Evolutionary conservation across 139 green algal genomes (phyloP), one percentile per base, ranked within the genome.

Genomic region (Coelastrella sp.): DNA sequence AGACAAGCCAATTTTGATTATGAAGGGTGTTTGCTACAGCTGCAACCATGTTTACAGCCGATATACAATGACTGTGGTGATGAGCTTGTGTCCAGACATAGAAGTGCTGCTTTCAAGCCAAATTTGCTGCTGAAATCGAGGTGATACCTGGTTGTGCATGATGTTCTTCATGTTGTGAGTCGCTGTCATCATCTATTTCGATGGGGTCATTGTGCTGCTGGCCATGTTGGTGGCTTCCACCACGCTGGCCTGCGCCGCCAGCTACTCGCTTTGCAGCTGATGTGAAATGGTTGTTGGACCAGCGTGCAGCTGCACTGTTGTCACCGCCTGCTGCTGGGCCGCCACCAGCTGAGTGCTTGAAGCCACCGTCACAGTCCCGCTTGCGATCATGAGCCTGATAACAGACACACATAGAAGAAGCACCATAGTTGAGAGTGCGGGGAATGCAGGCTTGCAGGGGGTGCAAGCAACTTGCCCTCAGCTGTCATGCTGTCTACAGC

Each of bases 321-420:
- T 76, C 86, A 80, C 22, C 73, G 61, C n/a, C 61, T 14, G 60
- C 23, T 80, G 86, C 74, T 71, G 47, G 17, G 61, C 47, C 16
- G 58, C 47, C 20, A 32, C 60, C 17, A 83, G 56, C 16, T 56
- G 14, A n/a, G 16, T 80, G 78, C 78, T 87, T 91, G 4, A 77
- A 17, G 4, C 14, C 47, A 5, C 87, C 78, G 17, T 80, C 87
- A 22, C 61, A 73, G 47, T 86, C 56, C 4, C 87, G 87, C 87
- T 91, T 91, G 79, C 78, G 87, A 4, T 47, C 32, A 47, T 47
- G 32, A 47, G 32, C 87, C 87, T 91, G 87, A 7, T 17, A 66
- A 47, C 32, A 47, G 32, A 47, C 1, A 47, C 32, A 47, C 32
- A 47, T 47, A 1, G 32, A 47, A 47, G 32, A 47, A 47, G 32